A percentile compares a stretch with the other conserved stretches of the same genome.
Evolutionary conservation across 2,329 filamentous ascomycete genomes (phyloP).

Genomic region (Fusarium siculi): DNA sequence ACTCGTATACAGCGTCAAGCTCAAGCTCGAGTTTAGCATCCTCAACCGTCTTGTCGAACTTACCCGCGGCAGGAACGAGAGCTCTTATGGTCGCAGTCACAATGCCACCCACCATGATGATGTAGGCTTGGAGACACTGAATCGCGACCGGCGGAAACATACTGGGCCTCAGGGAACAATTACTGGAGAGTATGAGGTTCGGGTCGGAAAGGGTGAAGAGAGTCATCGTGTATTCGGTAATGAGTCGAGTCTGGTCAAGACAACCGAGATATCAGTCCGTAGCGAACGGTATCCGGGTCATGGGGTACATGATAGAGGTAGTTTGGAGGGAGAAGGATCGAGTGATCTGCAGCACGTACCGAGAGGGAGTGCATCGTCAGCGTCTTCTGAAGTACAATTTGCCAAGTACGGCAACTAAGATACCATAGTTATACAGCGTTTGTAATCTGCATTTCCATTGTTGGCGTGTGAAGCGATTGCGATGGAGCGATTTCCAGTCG

Average conservation of each 20-base stretch:
- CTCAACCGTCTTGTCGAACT: constrained; percentile 49
- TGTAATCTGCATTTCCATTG: neutral
- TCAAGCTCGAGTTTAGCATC: constrained; percentile 53
- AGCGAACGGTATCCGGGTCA: constrained; percentile 18
- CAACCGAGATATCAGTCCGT: constrained; percentile 31
- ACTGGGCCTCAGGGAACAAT: constrained; percentile 8
- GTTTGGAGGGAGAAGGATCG: constrained; percentile 1
- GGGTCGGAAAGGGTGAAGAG: constrained; percentile 24
- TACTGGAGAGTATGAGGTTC: constrained; percentile 32
- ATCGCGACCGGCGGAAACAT: constrained; percentile 23
- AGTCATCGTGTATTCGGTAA: neutral
- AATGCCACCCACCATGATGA: constrained; percentile 14
- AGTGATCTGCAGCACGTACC: constrained; percentile 6
- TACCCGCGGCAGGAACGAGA: constrained; percentile 30
- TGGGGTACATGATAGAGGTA: neutral
- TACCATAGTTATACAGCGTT: neutral
- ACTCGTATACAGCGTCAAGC: constrained; percentile 50
- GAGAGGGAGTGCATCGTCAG: constrained; percentile 31
- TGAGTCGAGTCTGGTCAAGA: constrained; percentile 27
- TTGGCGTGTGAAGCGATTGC: no score
- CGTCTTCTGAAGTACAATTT: constrained; percentile 38
- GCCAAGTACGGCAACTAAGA: constrained; percentile 19
- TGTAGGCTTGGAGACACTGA: constrained; percentile 34
- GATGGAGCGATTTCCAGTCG: fast-evolving
- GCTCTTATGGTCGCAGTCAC: constrained; percentile 35